Conservation (phyloP, 306 rosid genomes). For the Canavalia gladiata region DNA sequence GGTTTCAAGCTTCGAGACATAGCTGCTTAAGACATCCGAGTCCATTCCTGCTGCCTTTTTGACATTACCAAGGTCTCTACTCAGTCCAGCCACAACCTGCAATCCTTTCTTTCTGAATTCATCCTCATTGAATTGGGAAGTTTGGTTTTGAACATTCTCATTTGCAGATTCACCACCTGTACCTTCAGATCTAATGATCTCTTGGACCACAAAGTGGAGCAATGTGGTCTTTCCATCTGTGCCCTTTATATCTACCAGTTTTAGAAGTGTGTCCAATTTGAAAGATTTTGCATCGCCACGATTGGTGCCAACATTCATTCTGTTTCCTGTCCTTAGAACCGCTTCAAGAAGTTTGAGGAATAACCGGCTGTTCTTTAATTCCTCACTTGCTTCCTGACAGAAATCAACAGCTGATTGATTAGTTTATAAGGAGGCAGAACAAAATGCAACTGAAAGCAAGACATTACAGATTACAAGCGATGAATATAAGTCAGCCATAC, state of each 20-base stretch:
- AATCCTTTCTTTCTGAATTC: conserved; percentile 92
- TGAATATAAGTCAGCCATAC: conserved; percentile 51
- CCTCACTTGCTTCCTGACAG: conserved; percentile 87
- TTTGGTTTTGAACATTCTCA: conserved; percentile 59
- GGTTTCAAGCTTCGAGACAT: conserved; percentile 80
- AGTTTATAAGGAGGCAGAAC: conserved; percentile 36
- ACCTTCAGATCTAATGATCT: conserved; percentile 92
- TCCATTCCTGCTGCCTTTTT: conserved; percentile 97
- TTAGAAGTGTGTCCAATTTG: conserved; percentile 91
- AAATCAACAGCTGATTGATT: conserved; percentile 36
- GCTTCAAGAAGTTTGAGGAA: conserved; percentile 97
- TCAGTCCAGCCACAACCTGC: conserved; percentile 87
- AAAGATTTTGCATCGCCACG: conserved; percentile 96
- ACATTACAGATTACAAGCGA: conserved; percentile 39
- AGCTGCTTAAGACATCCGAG: conserved; percentile 87
- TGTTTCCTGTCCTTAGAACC: conserved; percentile 96
- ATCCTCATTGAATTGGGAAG: conserved; percentile 66
- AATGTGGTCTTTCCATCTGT: conserved; percentile 98
- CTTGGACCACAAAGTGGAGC: conserved; percentile 99
- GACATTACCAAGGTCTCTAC: conserved; percentile 83
- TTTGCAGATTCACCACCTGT: conserved; percentile 61
- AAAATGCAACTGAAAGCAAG: conserved; percentile 38
- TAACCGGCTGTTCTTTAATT: conserved; percentile 86
- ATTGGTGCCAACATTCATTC: conserved; percentile 97
- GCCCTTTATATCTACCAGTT: conserved; percentile 95